Percentiles rank a stretch among this genome's conserved stretches.
phyloP scores from a whole-genome alignment of 2,329 filamentous ascomycete genomes.

The Fusarium liriodendri region DNA sequence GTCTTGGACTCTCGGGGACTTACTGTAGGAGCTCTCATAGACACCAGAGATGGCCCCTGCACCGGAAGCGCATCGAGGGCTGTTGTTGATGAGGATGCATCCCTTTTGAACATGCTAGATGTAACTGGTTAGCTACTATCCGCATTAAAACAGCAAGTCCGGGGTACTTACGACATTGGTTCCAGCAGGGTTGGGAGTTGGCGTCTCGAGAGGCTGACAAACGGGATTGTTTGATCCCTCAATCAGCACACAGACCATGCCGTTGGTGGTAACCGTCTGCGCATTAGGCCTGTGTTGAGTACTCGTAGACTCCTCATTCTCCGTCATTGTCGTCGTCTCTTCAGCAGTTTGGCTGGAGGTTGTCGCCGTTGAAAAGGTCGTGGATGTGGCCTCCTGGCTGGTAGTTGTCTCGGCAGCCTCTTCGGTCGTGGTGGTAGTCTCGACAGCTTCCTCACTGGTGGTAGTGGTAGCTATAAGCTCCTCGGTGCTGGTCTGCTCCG shows the following conservation, averaged over 20 bases:
- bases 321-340: not conserved
- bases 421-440: not conserved
- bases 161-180: slow-evolving; percentile 19
- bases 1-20: not conserved
- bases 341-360: not conserved
- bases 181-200: slow-evolving; percentile 15
- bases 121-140: not conserved
- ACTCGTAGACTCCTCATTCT: not conserved
- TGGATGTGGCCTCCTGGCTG: not conserved
- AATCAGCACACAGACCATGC: slow-evolving; percentile 7
- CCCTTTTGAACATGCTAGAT: slow-evolving; percentile 22
- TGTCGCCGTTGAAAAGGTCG: not conserved
- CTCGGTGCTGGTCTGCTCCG: not conserved
- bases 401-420: not conserved
- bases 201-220: slow-evolving; percentile 1
- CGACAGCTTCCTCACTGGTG: not conserved
- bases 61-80: slow-evolving; percentile 11
- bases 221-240: slow-evolving; percentile 11
- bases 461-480: not conserved
- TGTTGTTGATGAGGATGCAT: slow-evolving; percentile 15
- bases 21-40: slow-evolving; percentile 24
- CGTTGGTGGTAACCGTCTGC: not conserved
- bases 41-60: slow-evolving; percentile 5
- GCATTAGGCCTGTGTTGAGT: not conserved
- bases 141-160: rapidly evolving